phyloP scores from a whole-genome alignment of 1,139 yeast species.

The Lodderomyces orthopsilosis region DNA sequence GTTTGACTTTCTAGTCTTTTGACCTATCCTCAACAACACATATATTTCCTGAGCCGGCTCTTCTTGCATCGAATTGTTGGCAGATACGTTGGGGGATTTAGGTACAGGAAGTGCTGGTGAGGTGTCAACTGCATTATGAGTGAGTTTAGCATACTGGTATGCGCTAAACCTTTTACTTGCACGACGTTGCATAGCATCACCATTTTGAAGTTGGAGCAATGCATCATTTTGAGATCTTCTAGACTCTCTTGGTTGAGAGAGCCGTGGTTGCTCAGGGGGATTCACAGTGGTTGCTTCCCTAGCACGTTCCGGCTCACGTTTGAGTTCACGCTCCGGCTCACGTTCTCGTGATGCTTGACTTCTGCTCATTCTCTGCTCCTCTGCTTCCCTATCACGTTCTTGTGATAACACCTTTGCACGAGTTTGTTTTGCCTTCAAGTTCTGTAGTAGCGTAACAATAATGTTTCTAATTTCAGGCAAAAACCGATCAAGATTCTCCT shows the following conservation, averaged over 20 bases:
- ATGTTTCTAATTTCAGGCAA: constrained; percentile 85
- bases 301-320: no score
- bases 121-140: constrained; percentile 30
- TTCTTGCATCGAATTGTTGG: constrained; percentile 4
- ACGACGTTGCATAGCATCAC: constrained; percentile 79
- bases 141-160: constrained; percentile 80
- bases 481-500: constrained; percentile 74
- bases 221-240: constrained; percentile 42
- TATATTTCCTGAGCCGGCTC: constrained; percentile 5
- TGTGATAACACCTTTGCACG: constrained; percentile 40
- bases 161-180: constrained; percentile 94
- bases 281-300: background rate
- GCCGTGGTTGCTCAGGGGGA: background rate
- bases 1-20: constrained; percentile 18
- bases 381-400: constrained; percentile 17
- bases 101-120: constrained; percentile 1
- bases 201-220: constrained; percentile 71
- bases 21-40: constrained; percentile 36
- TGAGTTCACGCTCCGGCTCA: no score
- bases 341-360: no score
- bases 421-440: constrained; percentile 75
- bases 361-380: background rate
- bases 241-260: background rate
- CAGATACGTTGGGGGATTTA: background rate
- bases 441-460: constrained; percentile 76